Base-by-base conservation (phyloP, 2,329 filamentous ascomycete species). In the Scedosporium boydii region DNA sequence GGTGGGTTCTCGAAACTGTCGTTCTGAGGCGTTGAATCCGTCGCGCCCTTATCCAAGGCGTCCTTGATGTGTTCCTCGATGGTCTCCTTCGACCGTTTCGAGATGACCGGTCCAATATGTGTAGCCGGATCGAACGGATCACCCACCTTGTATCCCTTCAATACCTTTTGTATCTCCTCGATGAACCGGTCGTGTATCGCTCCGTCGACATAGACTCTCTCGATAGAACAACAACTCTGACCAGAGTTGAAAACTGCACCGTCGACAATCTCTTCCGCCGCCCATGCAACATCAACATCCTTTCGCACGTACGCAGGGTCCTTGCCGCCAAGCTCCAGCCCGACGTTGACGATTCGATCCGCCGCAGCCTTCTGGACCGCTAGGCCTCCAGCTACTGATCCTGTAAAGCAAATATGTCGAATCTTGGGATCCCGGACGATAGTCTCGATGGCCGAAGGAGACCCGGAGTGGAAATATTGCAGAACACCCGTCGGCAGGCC, bases 171-270 rank as follows among this genome's bases (percentile, higher is more conserved):
- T 12, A 91, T 81, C 4, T 89, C 90, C 60, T 85, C 80, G 60
- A 97, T 81, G 69, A 98, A 97, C 12, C 84, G 77, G 69, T 96
- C 91, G 73, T 97, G 87, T 59, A 98, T 85, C 68, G 84, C 87
- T 70, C 90, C 88, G 69, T 95, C 87, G 4, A 98, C 93, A 70
- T 98, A 98, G 21, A 98, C 86, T 41, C 93, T 83, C 77, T 98
- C 93, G 61, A 98, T 81, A 26, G 91, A 90, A 76, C 93, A 98
- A 80, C 93, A 98, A 73, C 91, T 96, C 79, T 98, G 93, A n/a
- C 93, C 93, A 60, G 93, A 96, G 78, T 98, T 98, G 82, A 98
- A 98, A 63, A 98, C 81, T n/a, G 92, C 88, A 21, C 93, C 93
- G 69, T 98, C 93, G 14, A 98, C 91, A 69, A 98, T 95, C 76